A percentile compares a stretch with the other conserved stretches of the same genome.
Conservation (phyloP, 2,329 filamentous ascomycete species). For the Talaromyces piceae region DNA sequence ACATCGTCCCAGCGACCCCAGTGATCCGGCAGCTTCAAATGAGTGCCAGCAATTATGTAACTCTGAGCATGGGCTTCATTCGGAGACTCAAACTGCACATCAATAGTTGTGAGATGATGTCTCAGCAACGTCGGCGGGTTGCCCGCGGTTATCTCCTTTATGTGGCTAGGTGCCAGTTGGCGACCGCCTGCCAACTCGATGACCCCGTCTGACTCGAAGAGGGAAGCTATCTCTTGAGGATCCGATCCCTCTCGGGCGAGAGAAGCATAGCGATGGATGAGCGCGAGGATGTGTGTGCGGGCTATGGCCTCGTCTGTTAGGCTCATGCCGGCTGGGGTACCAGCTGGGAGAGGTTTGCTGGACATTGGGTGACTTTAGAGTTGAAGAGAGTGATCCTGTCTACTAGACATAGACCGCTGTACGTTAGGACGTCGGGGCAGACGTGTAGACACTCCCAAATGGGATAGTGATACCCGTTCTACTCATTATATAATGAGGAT, state of each 20-base stretch:
- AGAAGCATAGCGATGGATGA: background rate
- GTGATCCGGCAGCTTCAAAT: slow-evolving; percentile 3
- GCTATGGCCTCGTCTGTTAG: background rate
- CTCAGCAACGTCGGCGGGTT: background rate
- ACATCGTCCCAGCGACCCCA: slow-evolving; percentile 1
- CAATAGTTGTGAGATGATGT: background rate
- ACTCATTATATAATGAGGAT: too few relatives aligned
- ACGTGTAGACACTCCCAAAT: too few relatives aligned
- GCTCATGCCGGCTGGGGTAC: background rate
- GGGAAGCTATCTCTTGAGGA: background rate
- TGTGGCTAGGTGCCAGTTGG: background rate
- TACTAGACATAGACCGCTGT: too few relatives aligned
- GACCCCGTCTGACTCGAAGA: background rate
- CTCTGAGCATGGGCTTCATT: background rate
- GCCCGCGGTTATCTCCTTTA: background rate
- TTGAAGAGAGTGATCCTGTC: too few relatives aligned
- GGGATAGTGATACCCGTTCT: too few relatives aligned
- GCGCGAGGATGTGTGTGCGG: background rate
- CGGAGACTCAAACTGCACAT: background rate
- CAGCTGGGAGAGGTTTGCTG: background rate
- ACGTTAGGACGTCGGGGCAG: too few relatives aligned
- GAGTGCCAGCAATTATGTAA: slow-evolving; percentile 1
- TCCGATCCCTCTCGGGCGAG: background rate
- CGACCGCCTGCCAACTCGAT: background rate
- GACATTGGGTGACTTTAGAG: background rate